A percentile compares a stretch with the other conserved stretches of the same genome.
phyloP scores from a whole-genome alignment of 208 protist species.

The Porcisia hertigi region DNA sequence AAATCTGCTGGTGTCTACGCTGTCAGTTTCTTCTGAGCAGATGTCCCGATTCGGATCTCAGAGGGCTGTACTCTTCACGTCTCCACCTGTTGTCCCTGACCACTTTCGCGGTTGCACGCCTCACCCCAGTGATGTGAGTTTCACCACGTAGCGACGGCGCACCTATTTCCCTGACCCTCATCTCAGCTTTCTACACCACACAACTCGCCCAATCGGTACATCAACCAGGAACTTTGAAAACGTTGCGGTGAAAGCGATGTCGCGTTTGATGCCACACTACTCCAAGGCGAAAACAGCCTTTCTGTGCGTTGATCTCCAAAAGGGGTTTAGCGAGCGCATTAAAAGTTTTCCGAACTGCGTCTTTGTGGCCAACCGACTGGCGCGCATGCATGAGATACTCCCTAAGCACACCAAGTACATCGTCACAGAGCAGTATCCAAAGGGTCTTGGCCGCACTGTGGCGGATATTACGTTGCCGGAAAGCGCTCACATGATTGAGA shows the following conservation, averaged over 20 bases:
- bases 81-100: neutral
- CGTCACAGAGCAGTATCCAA: slow-evolving; percentile 85
- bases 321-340: slow-evolving; percentile 61
- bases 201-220: neutral
- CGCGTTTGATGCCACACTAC: slow-evolving; percentile 69
- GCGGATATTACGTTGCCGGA: slow-evolving; percentile 60
- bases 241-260: slow-evolving; percentile 34
- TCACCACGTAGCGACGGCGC: neutral
- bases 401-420: slow-evolving; percentile 71
- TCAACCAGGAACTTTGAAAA: neutral
- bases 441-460: slow-evolving; percentile 64
- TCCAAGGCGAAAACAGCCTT: slow-evolving; percentile 66
- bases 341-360: slow-evolving; percentile 70
- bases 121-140: neutral
- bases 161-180: neutral
- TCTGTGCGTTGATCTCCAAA: slow-evolving; percentile 76
- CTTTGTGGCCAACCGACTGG: slow-evolving; percentile 79
- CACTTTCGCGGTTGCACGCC: neutral
- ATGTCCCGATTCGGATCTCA: neutral
- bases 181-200: neutral
- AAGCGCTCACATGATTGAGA: slow-evolving; percentile 39
- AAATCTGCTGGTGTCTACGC: neutral
- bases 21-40: neutral
- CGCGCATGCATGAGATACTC: slow-evolving; percentile 47
- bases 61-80: neutral